phyloP scores from a whole-genome alignment of 2,329 filamentous ascomycete species.

The Aureobasidium namibiae region DNA sequence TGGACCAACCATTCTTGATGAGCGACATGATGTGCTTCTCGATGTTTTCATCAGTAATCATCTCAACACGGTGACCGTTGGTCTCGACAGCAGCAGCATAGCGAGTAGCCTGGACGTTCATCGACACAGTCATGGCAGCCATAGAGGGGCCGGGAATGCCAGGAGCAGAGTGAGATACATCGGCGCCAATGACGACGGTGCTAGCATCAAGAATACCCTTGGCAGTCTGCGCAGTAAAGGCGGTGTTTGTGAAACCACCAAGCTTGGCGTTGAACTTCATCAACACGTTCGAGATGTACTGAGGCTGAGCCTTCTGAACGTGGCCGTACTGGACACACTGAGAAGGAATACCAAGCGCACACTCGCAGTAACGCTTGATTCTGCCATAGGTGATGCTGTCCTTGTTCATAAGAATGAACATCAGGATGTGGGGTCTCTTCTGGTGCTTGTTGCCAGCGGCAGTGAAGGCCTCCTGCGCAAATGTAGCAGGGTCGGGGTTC shows the following conservation, averaged over 20 bases:
- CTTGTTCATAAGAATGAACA: constrained; percentile 68
- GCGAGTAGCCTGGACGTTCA: constrained; percentile 60
- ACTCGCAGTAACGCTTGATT: constrained; percentile 84
- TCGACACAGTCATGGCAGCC: constrained; percentile 77
- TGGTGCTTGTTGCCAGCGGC: constrained; percentile 46
- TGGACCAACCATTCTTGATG: constrained; percentile 53
- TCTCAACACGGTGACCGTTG: constrained; percentile 75
- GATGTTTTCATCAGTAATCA: constrained; percentile 62
- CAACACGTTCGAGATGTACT: constrained; percentile 87
- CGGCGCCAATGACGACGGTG: constrained; percentile 82
- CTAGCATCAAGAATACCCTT: constrained; percentile 34
- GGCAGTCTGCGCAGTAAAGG: constrained; percentile 27
- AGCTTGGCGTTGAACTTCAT: constrained; percentile 98
- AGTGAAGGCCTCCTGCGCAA: constrained; percentile 42
- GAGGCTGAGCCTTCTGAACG: constrained; percentile 59
- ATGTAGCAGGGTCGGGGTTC: constrained; percentile 22
- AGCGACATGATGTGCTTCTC: constrained; percentile 60
- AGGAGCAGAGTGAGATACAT: constrained; percentile 77
- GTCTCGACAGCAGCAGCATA: constrained; percentile 75
- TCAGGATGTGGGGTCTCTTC: constrained; percentile 61
- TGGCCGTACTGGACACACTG: constrained; percentile 71
- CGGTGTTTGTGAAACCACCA: constrained; percentile 64
- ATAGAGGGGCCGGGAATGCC: constrained; percentile 63
- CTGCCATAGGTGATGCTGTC: constrained; percentile 68
- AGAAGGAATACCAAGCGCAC: constrained; percentile 71